Evolutionary conservation across 768 basidiomycete species (phyloP).

Genomic region (Galerina marginata): DNA sequence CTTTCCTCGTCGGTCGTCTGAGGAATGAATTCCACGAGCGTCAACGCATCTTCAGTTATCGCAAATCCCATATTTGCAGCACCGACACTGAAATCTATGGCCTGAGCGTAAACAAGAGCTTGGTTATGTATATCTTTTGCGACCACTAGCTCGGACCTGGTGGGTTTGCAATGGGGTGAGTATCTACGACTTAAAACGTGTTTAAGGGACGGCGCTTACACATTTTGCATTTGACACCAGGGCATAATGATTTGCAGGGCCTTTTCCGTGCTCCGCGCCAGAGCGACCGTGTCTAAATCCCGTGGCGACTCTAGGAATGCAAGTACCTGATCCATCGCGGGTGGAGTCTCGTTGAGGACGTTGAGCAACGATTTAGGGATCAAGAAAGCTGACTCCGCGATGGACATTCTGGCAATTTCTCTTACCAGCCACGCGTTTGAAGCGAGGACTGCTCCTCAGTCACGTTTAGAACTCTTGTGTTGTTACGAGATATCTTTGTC

Average conservation of each 20-base stretch:
- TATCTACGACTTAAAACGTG: too few relatives aligned
- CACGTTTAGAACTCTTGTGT: too few relatives aligned
- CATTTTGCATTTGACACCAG: conserved; percentile 17
- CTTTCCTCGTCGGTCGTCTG: conserved; percentile 3
- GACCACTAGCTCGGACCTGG: conserved; percentile 1
- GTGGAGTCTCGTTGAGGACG: not conserved
- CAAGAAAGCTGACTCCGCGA: not conserved
- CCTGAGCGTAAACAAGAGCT: conserved; percentile 16
- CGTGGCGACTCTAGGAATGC: conserved; percentile 15
- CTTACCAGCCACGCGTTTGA: not conserved
- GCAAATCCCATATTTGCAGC: conserved; percentile 20
- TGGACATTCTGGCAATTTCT: not conserved
- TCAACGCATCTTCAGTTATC: conserved; percentile 20
- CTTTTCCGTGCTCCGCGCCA: conserved; percentile 19
- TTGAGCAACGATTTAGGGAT: not conserved
- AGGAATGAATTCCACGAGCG: conserved; percentile 13
- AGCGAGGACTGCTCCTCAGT: not conserved
- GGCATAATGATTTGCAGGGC: conserved; percentile 20
- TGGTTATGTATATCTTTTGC: conserved; percentile 16
- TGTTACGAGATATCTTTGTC: too few relatives aligned
- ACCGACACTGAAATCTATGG: conserved; percentile 21
- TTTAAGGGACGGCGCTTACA: not conserved
- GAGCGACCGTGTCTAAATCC: conserved; percentile 18
- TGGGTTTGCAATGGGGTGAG: not conserved
- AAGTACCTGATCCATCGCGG: conserved; percentile 1